Conservation (phyloP, 805 yeast species). For the Lipomyces oligophaga region DNA sequence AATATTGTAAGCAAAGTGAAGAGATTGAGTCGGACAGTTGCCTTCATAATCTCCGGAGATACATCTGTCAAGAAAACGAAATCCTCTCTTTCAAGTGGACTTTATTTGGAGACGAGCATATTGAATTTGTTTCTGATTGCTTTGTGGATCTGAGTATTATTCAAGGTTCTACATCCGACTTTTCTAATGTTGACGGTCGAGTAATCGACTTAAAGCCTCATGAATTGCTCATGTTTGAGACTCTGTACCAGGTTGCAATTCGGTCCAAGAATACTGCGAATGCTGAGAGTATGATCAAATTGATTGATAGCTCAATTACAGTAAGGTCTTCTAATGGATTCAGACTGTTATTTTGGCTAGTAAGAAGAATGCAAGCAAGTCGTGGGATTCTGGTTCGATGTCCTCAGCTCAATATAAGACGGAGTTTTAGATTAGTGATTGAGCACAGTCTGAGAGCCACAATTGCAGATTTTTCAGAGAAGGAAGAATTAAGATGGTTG, state of each 20-base stretch:
- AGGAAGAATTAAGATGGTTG: too few relatives aligned
- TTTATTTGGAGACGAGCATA: conserved; percentile 14
- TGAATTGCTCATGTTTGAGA: conserved; percentile 14
- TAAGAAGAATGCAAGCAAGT: not conserved
- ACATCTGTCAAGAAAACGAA: conserved; percentile 18
- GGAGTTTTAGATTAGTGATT: too few relatives aligned
- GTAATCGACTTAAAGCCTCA: not conserved
- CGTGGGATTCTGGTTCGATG: conserved; percentile 18
- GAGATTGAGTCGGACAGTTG: not conserved
- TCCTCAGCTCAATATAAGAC: conserved; percentile 10
- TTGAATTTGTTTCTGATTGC: conserved; percentile 9
- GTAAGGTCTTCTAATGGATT: too few relatives aligned
- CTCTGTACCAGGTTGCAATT: conserved; percentile 13
- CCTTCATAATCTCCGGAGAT: not conserved
- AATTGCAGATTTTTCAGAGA: too few relatives aligned
- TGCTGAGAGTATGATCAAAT: conserved; percentile 3
- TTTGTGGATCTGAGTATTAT: conserved; percentile 3
- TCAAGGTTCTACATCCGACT: not conserved
- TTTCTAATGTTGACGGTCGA: not conserved
- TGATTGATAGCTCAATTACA: conserved; percentile 5
- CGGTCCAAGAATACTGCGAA: conserved; percentile 7
- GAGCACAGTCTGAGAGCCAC: too few relatives aligned
- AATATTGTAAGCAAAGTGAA: not conserved
- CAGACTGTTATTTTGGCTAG: conserved; percentile 18
- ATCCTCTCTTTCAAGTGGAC: conserved; percentile 6